These are phyloP conservation scores for Diacronema lutheri DNA, from an alignment of 78 protist genomes.

Conservation along the genomic window DNA sequence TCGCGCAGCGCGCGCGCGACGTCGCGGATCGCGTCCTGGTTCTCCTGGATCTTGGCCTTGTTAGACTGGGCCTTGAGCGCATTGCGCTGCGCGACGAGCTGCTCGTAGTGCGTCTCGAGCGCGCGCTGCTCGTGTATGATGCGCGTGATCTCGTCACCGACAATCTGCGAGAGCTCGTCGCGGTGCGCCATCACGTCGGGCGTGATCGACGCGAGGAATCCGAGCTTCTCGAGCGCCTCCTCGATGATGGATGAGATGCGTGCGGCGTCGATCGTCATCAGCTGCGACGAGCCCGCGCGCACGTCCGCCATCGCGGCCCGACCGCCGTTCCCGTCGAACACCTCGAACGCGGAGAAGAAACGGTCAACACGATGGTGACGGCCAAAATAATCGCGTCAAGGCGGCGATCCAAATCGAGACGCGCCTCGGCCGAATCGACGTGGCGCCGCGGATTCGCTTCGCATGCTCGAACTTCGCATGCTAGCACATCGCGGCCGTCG, in stretches of 20 bases:
- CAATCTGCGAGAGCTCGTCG: slow-evolving; percentile 39
- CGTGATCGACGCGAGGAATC: slow-evolving; percentile 21
- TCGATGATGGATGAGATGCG: slow-evolving; percentile 25
- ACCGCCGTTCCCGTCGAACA: too few species aligned
- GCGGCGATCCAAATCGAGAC: too few species aligned
- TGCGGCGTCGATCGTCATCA: slow-evolving; percentile 9
- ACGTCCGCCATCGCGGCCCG: too few species aligned
- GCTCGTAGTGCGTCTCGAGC: slow-evolving; percentile 25
- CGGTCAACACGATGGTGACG: too few species aligned
- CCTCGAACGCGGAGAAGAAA: too few species aligned
- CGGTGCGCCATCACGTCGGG: slow-evolving; percentile 52
- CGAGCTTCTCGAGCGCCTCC: slow-evolving; percentile 42
- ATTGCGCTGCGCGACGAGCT: slow-evolving; percentile 13
- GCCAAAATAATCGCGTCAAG: too few species aligned
- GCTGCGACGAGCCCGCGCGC: neutral
- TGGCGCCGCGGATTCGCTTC: too few species aligned
- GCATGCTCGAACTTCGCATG: too few species aligned
- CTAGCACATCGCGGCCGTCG: too few species aligned
- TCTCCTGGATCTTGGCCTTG: slow-evolving; percentile 5
- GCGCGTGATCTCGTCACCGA: slow-evolving; percentile 34
- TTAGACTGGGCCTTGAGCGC: slow-evolving; percentile 10
- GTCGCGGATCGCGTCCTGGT: neutral
- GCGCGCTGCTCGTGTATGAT: slow-evolving; percentile 20
- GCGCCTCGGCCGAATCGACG: too few species aligned
- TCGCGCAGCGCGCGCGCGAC: slow-evolving; percentile 29